Evolutionary conservation across 192 early-diverging fungal genomes (phyloP), one percentile per base, ranked within the genome.

Genomic region (Backusella luteola): DNA sequence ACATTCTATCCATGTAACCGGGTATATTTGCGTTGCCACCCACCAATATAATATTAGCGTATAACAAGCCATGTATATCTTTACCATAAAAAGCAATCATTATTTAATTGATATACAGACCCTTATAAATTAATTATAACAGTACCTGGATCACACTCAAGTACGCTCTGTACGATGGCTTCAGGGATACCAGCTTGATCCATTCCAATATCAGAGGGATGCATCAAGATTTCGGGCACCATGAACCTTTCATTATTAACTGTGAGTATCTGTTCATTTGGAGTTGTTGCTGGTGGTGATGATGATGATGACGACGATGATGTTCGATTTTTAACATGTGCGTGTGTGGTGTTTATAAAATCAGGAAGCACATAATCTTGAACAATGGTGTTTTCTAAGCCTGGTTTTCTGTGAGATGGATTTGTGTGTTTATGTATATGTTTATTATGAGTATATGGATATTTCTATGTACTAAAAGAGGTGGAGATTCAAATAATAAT

Each of bases 181-280:
- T 94, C 93, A 0, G 90, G 84, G 23, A 94, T 86, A 7, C 93
- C 93, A 4, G 87, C 90, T 77, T 94, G 93, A 15, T 89, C 73
- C 69, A 91, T 80, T 78, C 93, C 93, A 73, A 94, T 91, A 81
- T 94, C 91, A 6, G 90, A 89, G 5, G 93, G 93, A 80, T 92
- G 79, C 69, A 94, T 91, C 6, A 94, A 79, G 38, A 92, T 84
- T 69, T 94, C 93, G n/a, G 93, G 91, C 9, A 94, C 87, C 69
- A 88, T 91, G 76, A 94, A 91, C 3, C 93, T 86, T 73, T 94
- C 93, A 75, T 93, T 93, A 73, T 90, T 90, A 88, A 93, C 88
- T 9, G 77, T 71, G 42, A 93, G 80, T 19, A 92, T 79, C 67
- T 93, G 90, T 35, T 88, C 85, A 0, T 69, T 66, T 7, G 70